Base-by-base conservation (phyloP, 192 early-diverging fungal species). In the Mortierella claussenii region DNA sequence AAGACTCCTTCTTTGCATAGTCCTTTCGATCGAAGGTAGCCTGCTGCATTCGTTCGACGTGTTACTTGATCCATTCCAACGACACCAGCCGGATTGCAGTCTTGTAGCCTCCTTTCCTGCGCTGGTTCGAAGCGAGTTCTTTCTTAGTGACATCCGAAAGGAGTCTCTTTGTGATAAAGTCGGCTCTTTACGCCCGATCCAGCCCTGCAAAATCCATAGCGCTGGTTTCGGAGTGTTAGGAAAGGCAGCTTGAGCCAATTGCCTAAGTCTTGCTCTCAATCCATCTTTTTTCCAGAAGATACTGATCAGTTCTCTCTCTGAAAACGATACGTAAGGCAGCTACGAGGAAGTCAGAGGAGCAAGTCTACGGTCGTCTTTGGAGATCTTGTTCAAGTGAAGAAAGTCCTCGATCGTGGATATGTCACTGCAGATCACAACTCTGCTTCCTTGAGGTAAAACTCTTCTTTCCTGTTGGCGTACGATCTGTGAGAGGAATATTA, bases 21-120 rank as follows among this genome's bases (percentile, higher is more conserved):
- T 10, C 52, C 68, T 30, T 69, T 52, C 7, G 58, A 55, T 58
- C 27, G 18, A 37, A 69, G 30, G 24, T 44, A 69, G 11, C 52
- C 50, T 8, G 37, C 43, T 4, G 61, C 44, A 27, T 20, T 36
- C 32, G 28, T 3, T 32, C 12, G 31, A 0, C 58, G 27, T 49
- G 31, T 8, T 21, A 5, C 17, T 42, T 23, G 21, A 60, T 47
- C 2, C 21, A 11, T n/a, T 60, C 58, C 20, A 48, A 8, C 4
- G 30, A 0, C 58, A 60, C 49, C 46, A 49, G 8, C 30, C 28
- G 47, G 31, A 30, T 23, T 32, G 17, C 2, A 11, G 18, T 23
- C 15, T 49, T 2, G 45, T 23, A 2, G 12, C 58, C 28, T 34
- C 0, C 21, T 37, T 23, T 47, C 11, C 17, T 18, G 8, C 45